Evolutionary conservation across 1,139 yeast species (phyloP), one percentile per base, ranked within the genome.

Genomic region (Geotrichum citri-aurantii): DNA sequence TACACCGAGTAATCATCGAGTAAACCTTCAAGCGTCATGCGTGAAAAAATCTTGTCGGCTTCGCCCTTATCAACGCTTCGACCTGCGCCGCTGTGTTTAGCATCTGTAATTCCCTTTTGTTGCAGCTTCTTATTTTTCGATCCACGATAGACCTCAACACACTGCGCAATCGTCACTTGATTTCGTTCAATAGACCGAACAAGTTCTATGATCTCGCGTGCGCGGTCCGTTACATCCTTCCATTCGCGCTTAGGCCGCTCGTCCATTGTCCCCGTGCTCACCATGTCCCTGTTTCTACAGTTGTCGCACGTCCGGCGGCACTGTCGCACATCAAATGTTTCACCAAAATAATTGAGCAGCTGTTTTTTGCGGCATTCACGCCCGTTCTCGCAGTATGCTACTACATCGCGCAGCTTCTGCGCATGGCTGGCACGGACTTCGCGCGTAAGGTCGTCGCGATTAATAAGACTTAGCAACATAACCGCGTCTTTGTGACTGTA

Each of bases 351-450:
- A 57, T 88, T 93, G 57, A 93, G 75, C 4, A 93, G 96, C 65
- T 91, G 92, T 68, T 85, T 82, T 62, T 99, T 79, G 61, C 99
- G 81, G 70, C 99, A 93, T 71, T 92, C 98, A 5, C 91, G 84
- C 6, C 81, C 80, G 72, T 93, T 93, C 63, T 92, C 97, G 74
- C 99, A 93, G 69, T 91, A 95, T 68, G 88, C 93, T 62, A 88
- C 83, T 31, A 93, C 97, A 65, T 89, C 92, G 59, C 89, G 80
- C 63, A 93, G 75, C 70, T 90, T 88, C 40, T 84, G 81, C 63
- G 85, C 73, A 71, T 93, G 97, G 63, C 85, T 88, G 62, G 88
- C 95, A 63, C 85, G 85, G 50, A 88, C 87, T 19, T 74, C 80
- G 40, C 76, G 73, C 59, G 82, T 86, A 62, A 89, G 72, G 58